Base-by-base conservation (phyloP, 495 filamentous ascomycete genomes). In the Extremus antarcticus region DNA sequence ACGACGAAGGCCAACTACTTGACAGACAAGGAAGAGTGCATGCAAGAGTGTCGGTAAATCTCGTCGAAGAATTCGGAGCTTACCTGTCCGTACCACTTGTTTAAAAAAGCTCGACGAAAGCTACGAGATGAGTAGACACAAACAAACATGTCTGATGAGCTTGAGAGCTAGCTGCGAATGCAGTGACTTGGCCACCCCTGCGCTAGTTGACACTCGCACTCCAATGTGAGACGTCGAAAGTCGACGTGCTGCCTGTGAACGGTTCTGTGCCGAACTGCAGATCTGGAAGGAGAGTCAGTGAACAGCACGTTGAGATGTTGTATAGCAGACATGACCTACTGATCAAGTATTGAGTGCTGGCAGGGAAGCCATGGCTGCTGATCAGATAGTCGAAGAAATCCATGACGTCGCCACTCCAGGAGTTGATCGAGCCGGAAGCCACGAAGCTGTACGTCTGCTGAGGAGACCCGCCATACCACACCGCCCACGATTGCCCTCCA, bases 391-490 rank as follows among this genome's bases (percentile, higher is more conserved):
- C 62, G 59, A 69, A 77, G 63, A 77, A 77, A 0, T 67, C 46
- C 62, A 71, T 74, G 52, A 73, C 60, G 57, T 77, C 69, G 25
- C 54, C 64, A 43, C 50, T 70, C 49, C 64, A 75, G 23, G 57
- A 64, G 0, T 54, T 71, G 41, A 66, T 58, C 3, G 66, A 57
- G 43, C 58, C 55, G 13, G 65, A 38, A 1, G 72, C 55, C 19
- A 77, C 64, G 56, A 76, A 77, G 65, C 71, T 76, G 64, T 68
- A 77, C 3, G 71, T 70, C 49, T 70, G 65, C 68, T 72, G 71
- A 8, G 51, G 35, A 8, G 70, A 66, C 51, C 71, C 73, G 23
- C 70, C 73, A 20, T 65, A 63, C 62, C 65, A 74, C 7, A 77
- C 57, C 25, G 67, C 59, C 69, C 70, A 77, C 23, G 52, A 66